Evolutionary conservation across 495 filamentous ascomycete genomes (phyloP).

Genomic region (Neurospora sp.): DNA sequence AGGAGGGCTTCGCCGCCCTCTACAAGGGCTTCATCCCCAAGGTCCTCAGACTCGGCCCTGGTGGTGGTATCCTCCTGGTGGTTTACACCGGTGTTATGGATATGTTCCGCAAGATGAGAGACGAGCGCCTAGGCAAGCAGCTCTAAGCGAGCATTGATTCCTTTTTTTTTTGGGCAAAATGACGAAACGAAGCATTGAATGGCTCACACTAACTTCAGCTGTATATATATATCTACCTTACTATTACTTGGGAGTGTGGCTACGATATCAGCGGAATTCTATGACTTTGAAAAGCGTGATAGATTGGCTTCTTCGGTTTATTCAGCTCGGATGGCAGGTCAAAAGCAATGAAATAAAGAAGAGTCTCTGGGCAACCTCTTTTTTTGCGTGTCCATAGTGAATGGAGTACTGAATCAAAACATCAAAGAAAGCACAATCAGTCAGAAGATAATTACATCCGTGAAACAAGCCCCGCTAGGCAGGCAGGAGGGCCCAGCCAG

Average conservation of each 20-base stretch:
- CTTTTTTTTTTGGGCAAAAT: not conserved
- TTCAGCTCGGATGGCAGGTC: not conserved
- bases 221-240: not conserved
- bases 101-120: slow-evolving; percentile 51
- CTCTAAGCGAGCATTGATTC: not conserved
- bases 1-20: slow-evolving; percentile 84
- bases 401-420: too few relatives aligned
- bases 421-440: not conserved
- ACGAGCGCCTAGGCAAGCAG: slow-evolving; percentile 1
- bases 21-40: slow-evolving; percentile 98
- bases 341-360: not conserved
- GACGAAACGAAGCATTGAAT: not conserved
- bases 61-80: slow-evolving; percentile 70
- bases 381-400: not conserved
- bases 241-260: not conserved
- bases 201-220: not conserved
- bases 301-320: not conserved
- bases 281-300: not conserved
- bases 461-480: too few relatives aligned
- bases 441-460: not conserved
- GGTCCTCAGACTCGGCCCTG: slow-evolving; percentile 42
- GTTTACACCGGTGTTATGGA: slow-evolving; percentile 93
- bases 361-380: not conserved
- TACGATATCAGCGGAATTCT: not conserved
- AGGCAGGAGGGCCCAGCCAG: too few relatives aligned